Conservation (phyloP, 345 rosid species). For the Aquilaria malaccensis region DNA sequence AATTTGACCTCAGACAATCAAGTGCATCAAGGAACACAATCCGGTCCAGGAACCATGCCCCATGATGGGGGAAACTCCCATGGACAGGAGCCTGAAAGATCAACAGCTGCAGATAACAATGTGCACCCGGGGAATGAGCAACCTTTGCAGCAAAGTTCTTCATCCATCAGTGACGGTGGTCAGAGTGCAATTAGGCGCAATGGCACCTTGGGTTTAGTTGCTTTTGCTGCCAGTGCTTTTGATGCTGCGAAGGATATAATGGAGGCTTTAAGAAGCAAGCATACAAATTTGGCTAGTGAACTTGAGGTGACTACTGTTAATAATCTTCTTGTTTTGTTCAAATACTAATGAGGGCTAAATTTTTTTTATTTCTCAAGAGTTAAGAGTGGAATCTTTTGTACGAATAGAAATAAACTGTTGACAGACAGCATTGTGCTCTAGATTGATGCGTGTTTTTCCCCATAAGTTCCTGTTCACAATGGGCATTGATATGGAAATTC, state of each 20-base stretch:
- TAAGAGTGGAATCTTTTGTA: neutral
- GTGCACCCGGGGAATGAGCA: slow-evolving; percentile 64
- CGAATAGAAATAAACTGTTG: neutral
- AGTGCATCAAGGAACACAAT: slow-evolving; percentile 57
- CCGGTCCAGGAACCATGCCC: slow-evolving; percentile 50
- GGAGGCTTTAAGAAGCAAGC: slow-evolving; percentile 97
- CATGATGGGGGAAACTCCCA: slow-evolving; percentile 78
- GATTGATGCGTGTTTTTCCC: neutral
- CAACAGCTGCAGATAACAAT: slow-evolving; percentile 44
- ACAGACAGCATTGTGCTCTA: neutral
- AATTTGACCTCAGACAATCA: slow-evolving; percentile 49
- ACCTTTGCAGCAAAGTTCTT: slow-evolving; percentile 63
- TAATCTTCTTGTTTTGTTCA: slow-evolving; percentile 2
- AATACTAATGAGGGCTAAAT: neutral
- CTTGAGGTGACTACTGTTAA: slow-evolving; percentile 60
- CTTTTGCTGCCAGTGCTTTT: slow-evolving; percentile 89
- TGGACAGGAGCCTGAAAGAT: slow-evolving; percentile 84
- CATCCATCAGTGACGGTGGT: slow-evolving; percentile 44
- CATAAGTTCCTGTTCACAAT: neutral
- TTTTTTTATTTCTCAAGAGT: neutral
- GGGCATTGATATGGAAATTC: neutral
- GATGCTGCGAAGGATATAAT: slow-evolving; percentile 98
- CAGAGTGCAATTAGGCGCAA: slow-evolving; percentile 64
- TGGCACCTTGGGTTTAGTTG: slow-evolving; percentile 53
- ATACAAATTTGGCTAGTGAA: slow-evolving; percentile 88